Base-by-base conservation (phyloP, 257 asterid genomes). In the Parsonsia alboflavescens region DNA sequence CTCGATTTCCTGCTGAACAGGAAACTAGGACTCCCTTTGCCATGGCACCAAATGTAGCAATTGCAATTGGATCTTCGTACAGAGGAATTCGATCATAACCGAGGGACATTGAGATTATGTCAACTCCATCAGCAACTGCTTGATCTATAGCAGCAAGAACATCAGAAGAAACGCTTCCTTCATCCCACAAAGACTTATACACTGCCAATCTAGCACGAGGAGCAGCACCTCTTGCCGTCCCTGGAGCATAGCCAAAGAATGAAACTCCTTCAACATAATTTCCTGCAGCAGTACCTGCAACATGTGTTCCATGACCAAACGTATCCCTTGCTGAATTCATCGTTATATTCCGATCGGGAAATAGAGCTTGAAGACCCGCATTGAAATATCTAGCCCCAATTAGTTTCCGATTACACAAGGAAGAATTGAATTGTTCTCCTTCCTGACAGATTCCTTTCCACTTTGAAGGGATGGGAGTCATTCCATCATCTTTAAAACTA, bases 1-100 rank as follows among this genome's bases (percentile, higher is more conserved):
- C 91, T 0, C 70, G 76, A 67, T 87, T 90, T 53, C 93, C 93
- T 1, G 93, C 93, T 0, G 95, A 88, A 24, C 83, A 68, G 1
- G 92, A 88, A 61, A 90, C 96, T 11, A 90, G 77, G 7, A 90
- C 69, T 1, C 90, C 93, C 30, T 78, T 90, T 71, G 85, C 90
- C 88, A 80, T 82, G 10, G 96, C 93, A 10, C 90, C 89, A 45
- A 88, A 88, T 0, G 89, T 75, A 4, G 90, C 90, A 22, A 90
- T 86, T 8, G 96, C 86, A 12, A 89, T 17, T 1, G 89, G 93
- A 63, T 86, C 86, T 71, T 86, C 89, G 45, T 79, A 88, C 71
- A 86, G 62, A 50, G 77, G 81, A 6, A 41, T 46, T 1, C 39
- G 19, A 2, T 77, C 74, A 70, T 75, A 83, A 22, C 91, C 84